Evolutionary conservation across 768 basidiomycete genomes (phyloP), one percentile per base, ranked within the genome.

Genomic region (Coprinopsis marcescibilis): DNA sequence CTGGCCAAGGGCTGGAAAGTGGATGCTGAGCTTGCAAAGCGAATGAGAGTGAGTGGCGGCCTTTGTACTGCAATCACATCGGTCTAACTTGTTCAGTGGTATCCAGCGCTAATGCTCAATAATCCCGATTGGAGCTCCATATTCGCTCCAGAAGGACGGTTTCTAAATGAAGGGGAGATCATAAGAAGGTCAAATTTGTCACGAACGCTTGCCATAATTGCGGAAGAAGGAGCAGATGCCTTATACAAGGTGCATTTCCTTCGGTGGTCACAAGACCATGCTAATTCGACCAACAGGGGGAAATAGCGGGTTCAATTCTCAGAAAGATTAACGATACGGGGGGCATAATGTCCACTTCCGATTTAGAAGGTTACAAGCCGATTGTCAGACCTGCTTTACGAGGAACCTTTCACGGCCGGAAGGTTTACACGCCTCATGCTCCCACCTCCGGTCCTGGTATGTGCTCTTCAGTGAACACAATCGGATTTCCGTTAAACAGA

Each of bases 1-100:
- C 70, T 99, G 2, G 92, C 94, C 6, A 64, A 67, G 20, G 88
- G 86, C 5, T 94, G 89, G 89, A 70, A 69, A 29, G 85, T 96
- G 34, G 82, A 85, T 38, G 68, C 58, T 45, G 94, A 95, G 64
- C 71, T 97, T 12, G 84, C 77, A 13, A 73, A 71, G 44, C 73
- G 92, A 38, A 78, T 95, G 37, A 72, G 58, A 14, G 49, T 43
- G 36, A 12, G 34, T n/a, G n/a, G n/a, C n/a, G n/a, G n/a, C n/a
- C n/a, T n/a, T n/a, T n/a, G n/a, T 45, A 24, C 25, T 14, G 36
- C 19, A 15, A 44, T 41, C 25, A 11, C 23, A 17, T 30, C 30
- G 37, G 21, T 27, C 17, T 21, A 23, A n/a, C 43, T 37, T 48
- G 25, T 20, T 45, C n/a, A 75, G 76, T 68, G 62, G 63, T 78